These are phyloP conservation scores for Monosporascus sp. DNA, from an alignment of 2,329 filamentous ascomycete species.

Conservation along the genomic window DNA sequence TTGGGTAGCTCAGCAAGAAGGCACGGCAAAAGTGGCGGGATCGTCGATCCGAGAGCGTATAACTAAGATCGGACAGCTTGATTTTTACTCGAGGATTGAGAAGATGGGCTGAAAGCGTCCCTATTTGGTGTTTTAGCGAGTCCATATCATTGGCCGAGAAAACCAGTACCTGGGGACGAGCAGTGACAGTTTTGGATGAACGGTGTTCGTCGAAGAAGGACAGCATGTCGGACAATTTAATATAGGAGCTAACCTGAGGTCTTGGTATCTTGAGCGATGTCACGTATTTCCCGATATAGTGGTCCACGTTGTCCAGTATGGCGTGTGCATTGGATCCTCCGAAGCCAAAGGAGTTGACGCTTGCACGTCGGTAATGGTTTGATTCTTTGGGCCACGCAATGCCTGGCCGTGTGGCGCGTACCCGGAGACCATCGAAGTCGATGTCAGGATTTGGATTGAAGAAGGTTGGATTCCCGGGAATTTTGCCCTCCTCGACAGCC, in stretches of 20 bases:
- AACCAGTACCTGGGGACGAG: neutral
- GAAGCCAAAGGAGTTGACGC: slow-evolving; percentile 30
- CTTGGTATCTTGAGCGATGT: neutral
- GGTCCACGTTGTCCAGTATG: slow-evolving; percentile 10
- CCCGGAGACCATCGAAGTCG: slow-evolving; percentile 9
- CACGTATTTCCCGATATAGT: too few species aligned
- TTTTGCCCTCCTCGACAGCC: slow-evolving; percentile 17
- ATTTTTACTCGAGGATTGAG: neutral
- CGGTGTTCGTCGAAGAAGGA: neutral
- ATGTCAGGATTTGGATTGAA: slow-evolving; percentile 12
- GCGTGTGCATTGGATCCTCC: slow-evolving; percentile 30
- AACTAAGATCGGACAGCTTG: neutral
- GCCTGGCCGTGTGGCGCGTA: slow-evolving; percentile 6
- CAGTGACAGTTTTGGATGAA: neutral
- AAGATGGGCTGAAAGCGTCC: neutral
- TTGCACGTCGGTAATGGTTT: slow-evolving; percentile 10
- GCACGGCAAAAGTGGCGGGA: neutral
- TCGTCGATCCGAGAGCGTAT: neutral
- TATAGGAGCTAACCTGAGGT: slow-evolving; percentile 1
- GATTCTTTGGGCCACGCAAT: slow-evolving; percentile 13
- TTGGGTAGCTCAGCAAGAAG: neutral
- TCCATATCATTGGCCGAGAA: neutral
- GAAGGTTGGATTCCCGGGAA: slow-evolving; percentile 15
- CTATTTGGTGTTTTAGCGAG: neutral
- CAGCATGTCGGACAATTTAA: too few species aligned